Conservation (phyloP, 768 basidiomycete species). For the Kwoniella sp. region DNA sequence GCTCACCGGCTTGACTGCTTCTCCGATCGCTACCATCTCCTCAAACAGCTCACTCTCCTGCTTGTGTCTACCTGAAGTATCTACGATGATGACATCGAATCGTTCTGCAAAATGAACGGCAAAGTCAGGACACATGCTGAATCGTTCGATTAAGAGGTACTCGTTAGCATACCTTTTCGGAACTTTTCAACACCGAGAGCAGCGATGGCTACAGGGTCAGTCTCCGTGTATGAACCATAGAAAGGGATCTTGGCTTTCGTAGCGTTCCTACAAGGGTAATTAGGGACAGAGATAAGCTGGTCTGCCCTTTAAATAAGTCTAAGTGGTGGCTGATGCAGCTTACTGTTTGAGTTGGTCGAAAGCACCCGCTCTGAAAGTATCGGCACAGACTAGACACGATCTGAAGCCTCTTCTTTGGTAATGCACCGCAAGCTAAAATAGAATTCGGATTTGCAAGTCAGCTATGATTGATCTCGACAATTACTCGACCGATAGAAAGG, state of each 20-base stretch:
- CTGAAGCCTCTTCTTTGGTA: constrained; percentile 97
- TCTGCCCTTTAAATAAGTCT: neutral
- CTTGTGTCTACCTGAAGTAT: constrained; percentile 95
- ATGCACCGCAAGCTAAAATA: constrained; percentile 76
- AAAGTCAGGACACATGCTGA: neutral
- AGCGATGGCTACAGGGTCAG: constrained; percentile 93
- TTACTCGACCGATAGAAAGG: no score
- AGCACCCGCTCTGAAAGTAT: constrained; percentile 98
- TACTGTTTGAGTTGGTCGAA: constrained; percentile 96
- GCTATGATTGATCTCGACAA: neutral
- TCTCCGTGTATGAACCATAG: constrained; percentile 98
- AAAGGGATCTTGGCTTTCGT: constrained; percentile 98
- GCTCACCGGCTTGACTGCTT: constrained; percentile 78
- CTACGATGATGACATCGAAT: constrained; percentile 98
- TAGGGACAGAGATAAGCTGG: neutral
- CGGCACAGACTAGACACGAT: constrained; percentile 95
- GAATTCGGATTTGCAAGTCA: neutral
- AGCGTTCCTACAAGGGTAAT: constrained; percentile 63
- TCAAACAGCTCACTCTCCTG: constrained; percentile 95
- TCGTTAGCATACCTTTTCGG: constrained; percentile 65
- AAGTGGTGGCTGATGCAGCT: constrained; percentile 8
- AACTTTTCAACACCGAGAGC: constrained; percentile 94
- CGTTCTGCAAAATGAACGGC: constrained; percentile 62
- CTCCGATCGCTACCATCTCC: constrained; percentile 96
- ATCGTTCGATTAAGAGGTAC: neutral